Percentiles rank a stretch among this genome's conserved stretches.
Evolutionary conservation across 2,329 filamentous ascomycete species (phyloP).

Genomic region (Tothia fuscella): DNA sequence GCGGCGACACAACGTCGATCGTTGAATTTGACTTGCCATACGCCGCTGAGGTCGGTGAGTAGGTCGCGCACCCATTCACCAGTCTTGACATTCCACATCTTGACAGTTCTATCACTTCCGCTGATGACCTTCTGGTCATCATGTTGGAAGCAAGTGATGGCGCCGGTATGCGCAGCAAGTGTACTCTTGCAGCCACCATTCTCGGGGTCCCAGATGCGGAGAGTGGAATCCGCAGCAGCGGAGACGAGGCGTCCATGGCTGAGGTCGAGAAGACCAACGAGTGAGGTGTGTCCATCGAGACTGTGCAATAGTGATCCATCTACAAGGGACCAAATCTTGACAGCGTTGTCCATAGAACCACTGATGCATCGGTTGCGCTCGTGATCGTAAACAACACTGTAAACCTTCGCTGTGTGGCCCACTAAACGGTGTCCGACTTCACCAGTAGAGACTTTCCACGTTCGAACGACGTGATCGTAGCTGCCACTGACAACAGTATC

Average conservation of each 20-base stretch:
- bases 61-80: slow-evolving; percentile 90
- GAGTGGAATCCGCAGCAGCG: slow-evolving; percentile 85
- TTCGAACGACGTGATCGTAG: slow-evolving; percentile 87
- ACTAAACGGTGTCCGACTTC: slow-evolving; percentile 73
- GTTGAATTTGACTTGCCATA: slow-evolving; percentile 99
- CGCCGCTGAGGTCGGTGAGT: slow-evolving; percentile 84
- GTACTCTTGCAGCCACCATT: slow-evolving; percentile 82
- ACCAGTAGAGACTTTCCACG: slow-evolving; percentile 95
- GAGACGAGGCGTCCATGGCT: slow-evolving; percentile 85
- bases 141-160: slow-evolving; percentile 98
- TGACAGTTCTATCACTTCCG: slow-evolving; percentile 86
- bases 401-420: slow-evolving; percentile 87
- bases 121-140: slow-evolving; percentile 95
- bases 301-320: slow-evolving; percentile 78
- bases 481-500: slow-evolving; percentile 96
- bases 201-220: slow-evolving; percentile 95
- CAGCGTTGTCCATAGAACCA: slow-evolving; percentile 94
- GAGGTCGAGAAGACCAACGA: slow-evolving; percentile 85
- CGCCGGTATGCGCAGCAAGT: slow-evolving; percentile 85
- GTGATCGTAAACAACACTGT: slow-evolving; percentile 89
- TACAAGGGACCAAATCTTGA: slow-evolving; percentile 94
- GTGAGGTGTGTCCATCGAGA: slow-evolving; percentile 80
- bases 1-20: slow-evolving; percentile 90
- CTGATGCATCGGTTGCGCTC: slow-evolving; percentile 91
- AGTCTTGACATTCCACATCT: slow-evolving; percentile 95